Evolutionary conservation across 2,329 filamentous ascomycete genomes (phyloP).

Genomic region (Xylaria sp.): DNA sequence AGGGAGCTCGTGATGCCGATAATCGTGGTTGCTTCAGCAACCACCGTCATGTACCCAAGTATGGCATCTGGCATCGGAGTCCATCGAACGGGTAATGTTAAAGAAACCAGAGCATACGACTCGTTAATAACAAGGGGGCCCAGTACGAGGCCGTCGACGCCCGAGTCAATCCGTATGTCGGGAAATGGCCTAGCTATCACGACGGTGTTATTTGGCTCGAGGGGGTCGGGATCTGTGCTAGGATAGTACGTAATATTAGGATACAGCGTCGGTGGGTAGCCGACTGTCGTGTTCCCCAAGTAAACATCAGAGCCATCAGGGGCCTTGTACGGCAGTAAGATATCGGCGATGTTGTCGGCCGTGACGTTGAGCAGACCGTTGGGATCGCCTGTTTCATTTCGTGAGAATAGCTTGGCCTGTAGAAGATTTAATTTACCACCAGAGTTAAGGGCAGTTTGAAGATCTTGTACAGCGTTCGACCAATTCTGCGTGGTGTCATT

Average conservation of each 20-base stretch:
- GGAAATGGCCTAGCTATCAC: slow-evolving; percentile 62
- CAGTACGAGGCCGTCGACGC: slow-evolving; percentile 71
- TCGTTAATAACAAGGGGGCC: slow-evolving; percentile 80
- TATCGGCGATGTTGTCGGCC: slow-evolving; percentile 57
- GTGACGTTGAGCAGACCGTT: slow-evolving; percentile 74
- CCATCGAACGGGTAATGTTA: slow-evolving; percentile 82
- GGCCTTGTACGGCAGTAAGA: slow-evolving; percentile 71
- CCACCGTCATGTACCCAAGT: slow-evolving; percentile 84
- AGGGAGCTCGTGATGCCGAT: slow-evolving; percentile 69
- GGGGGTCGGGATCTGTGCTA: slow-evolving; percentile 55
- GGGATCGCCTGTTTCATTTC: slow-evolving; percentile 67
- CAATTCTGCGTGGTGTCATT: slow-evolving; percentile 71
- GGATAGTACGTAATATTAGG: slow-evolving; percentile 78
- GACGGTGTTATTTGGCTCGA: slow-evolving; percentile 55
- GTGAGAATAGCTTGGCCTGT: slow-evolving; percentile 79
- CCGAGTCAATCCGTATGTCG: slow-evolving; percentile 61
- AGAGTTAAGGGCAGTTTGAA: slow-evolving; percentile 75
- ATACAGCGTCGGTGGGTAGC: slow-evolving; percentile 78
- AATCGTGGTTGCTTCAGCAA: slow-evolving; percentile 75
- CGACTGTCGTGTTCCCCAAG: slow-evolving; percentile 68
- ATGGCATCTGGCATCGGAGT: slow-evolving; percentile 71
- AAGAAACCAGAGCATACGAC: slow-evolving; percentile 79
- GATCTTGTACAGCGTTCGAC: slow-evolving; percentile 68
- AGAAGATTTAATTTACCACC: slow-evolving; percentile 65
- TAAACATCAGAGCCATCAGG: slow-evolving; percentile 68